Evolutionary conservation across 352 stramenopile genomes (phyloP), one percentile per base, ranked within the genome.

Genomic region (Phytophthora europaea): DNA sequence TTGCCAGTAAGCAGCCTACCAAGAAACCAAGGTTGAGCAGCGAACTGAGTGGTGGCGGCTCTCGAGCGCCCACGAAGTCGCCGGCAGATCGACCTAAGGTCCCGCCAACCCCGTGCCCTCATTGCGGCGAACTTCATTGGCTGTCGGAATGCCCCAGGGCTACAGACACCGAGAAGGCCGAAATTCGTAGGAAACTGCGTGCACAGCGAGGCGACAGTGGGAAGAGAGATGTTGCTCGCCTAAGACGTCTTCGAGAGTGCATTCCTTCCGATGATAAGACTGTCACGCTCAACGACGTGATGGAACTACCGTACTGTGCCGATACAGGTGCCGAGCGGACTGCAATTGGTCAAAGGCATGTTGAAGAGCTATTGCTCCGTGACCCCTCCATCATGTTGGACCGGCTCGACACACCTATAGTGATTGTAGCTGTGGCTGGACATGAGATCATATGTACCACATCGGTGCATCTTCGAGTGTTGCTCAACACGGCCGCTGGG

Each of bases 291-390:
- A 61, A 61, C 15, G 34, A 31, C 5, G 10, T 34, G 8, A 34
- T 61, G 5, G 18, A 51, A 6, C 2, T 61, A 6, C 55, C 55
- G 2, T 61, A 61, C 34, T 61, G 36, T 20, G 22, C 20, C 6
- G 55, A 61, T n/a, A 36, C 55, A 9, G 55, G 4, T 15, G 36
- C 55, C 2, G 55, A 61, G 31, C 18, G 36, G 18, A 51, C 55
- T 0, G 36, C 36, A 3, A 52, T 61, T 28, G 38, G 55, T 13
- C 33, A 18, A 10, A 5, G 2, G 9, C 18, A 61, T 34, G 34
- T 28, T 34, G 10, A 50, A 3, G 20, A 50, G 18, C 20, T 61
- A 16, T 2, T 23, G 18, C 28, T 50, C 2, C 31, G 31, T 8
- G 34, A 61, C 10, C 54, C 54, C 4, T 20, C 31, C 0, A 18